These are phyloP conservation scores for Tirmania nivea DNA, from an alignment of 495 filamentous ascomycete species.

Conservation along the genomic window DNA sequence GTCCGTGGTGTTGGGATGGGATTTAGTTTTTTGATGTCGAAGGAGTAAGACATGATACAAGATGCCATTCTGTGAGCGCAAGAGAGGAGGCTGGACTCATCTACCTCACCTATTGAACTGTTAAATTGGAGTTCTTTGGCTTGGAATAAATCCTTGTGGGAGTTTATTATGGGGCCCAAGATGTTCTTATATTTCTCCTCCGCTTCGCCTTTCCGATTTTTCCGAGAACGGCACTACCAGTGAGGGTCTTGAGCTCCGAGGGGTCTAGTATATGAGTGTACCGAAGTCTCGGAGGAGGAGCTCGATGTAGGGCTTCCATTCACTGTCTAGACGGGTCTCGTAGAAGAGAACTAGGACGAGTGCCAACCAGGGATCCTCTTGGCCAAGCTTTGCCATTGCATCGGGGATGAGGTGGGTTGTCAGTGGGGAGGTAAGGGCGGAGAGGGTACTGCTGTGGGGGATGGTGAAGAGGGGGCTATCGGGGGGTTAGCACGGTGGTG, in stretches of 20 bases:
- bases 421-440: conserved; percentile 29
- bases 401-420: conserved; percentile 22
- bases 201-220: conserved; percentile 58
- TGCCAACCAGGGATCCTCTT: conserved; percentile 25
- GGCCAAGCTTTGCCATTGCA: conserved; percentile 22
- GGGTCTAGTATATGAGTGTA: conserved; percentile 76
- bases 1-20: conserved; percentile 17
- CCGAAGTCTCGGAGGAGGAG: conserved; percentile 59
- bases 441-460: conserved; percentile 32
- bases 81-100: conserved; percentile 29
- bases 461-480: conserved; percentile 45
- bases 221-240: conserved; percentile 49
- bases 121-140: conserved; percentile 17
- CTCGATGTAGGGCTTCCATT: conserved; percentile 64
- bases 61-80: conserved; percentile 63
- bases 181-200: conserved; percentile 42
- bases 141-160: conserved; percentile 22
- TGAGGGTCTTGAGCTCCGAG: conserved; percentile 46
- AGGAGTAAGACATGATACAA: conserved; percentile 85
- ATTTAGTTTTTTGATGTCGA: conserved; percentile 45
- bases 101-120: conserved; percentile 4
- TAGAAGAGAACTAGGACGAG: conserved; percentile 66
- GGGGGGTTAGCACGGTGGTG: conserved; percentile 30
- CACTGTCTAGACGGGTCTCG: conserved; percentile 44
- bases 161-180: conserved; percentile 38